Evolutionary conservation across 1,284 basidiomycete genomes (phyloP).

Genomic region (Omphalotus olearius): DNA sequence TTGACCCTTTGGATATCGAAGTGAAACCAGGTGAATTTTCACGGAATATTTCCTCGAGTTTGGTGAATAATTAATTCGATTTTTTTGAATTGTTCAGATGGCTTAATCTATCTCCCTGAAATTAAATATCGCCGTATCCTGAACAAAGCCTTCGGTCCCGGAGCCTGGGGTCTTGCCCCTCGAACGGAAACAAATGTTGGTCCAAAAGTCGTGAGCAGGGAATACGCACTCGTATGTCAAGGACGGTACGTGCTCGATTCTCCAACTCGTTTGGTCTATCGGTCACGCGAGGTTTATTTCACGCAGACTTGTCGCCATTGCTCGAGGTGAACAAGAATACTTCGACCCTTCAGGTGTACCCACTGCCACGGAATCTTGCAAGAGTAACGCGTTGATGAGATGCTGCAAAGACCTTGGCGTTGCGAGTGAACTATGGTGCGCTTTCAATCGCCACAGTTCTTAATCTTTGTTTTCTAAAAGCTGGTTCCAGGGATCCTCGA

Average conservation of each 20-base stretch:
- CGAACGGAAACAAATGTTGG: constrained; percentile 91
- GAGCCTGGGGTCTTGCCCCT: constrained; percentile 96
- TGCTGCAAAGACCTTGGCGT: constrained; percentile 98
- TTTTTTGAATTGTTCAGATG: constrained; percentile 63
- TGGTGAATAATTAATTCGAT: constrained; percentile 2
- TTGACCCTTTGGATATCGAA: constrained; percentile 82
- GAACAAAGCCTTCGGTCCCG: constrained; percentile 94
- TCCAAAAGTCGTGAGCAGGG: constrained; percentile 85
- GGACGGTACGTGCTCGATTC: constrained; percentile 58
- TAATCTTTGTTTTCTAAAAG: neutral
- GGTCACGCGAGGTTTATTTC: neutral
- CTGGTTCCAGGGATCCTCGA: constrained; percentile 77
- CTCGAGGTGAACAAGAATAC: constrained; percentile 96
- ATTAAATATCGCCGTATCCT: constrained; percentile 97
- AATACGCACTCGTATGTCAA: constrained; percentile 93
- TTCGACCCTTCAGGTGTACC: constrained; percentile 90
- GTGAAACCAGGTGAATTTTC: constrained; percentile 80
- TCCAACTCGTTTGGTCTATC: neutral
- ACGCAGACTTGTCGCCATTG: constrained; percentile 80
- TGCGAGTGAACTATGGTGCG: constrained; percentile 93
- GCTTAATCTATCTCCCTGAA: constrained; percentile 93
- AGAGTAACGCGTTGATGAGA: constrained; percentile 96
- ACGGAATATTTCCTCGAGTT: neutral
- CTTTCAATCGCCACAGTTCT: neutral
- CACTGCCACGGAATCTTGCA: constrained; percentile 93